Percentiles rank a stretch among this genome's conserved stretches.
These are phyloP conservation scores for Pseudogymnoascus sp. DNA, from an alignment of 2,329 filamentous ascomycete species.

Conservation along the genomic window DNA sequence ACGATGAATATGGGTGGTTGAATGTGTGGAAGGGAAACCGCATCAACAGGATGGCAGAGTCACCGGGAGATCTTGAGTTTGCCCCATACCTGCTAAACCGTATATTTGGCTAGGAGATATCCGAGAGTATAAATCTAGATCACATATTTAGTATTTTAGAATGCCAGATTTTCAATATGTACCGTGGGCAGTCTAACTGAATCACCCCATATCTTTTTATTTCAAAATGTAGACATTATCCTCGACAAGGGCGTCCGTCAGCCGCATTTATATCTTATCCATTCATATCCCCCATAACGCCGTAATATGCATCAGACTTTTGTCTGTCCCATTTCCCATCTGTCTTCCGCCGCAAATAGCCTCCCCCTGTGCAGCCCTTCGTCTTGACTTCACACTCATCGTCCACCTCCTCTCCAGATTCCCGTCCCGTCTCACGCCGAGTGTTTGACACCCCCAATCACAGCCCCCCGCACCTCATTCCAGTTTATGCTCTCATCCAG, in stretches of 20 bases:
- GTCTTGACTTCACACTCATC: not conserved
- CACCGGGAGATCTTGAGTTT: constrained; percentile 62
- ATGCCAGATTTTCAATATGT: not conserved
- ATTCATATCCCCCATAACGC: constrained; percentile 22
- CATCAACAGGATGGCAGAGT: constrained; percentile 62
- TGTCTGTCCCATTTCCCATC: constrained; percentile 4
- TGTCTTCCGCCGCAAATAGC: not conserved
- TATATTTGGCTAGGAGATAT: constrained; percentile 43
- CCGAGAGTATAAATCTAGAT: not conserved
- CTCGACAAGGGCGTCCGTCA: not conserved
- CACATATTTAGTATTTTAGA: not conserved
- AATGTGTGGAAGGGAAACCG: constrained; percentile 68
- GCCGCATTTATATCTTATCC: constrained; percentile 1
- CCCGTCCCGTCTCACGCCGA: constrained; percentile 28
- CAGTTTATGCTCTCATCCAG: constrained; percentile 89
- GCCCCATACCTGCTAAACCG: constrained; percentile 56
- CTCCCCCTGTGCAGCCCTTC: not conserved
- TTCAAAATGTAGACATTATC: not conserved
- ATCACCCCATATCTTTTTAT: not conserved
- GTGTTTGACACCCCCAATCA: constrained; percentile 81
- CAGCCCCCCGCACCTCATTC: constrained; percentile 76
- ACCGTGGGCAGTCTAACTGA: not conserved
- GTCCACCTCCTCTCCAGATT: constrained; percentile 6
- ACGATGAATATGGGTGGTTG: constrained; percentile 71
- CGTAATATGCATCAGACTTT: constrained; percentile 24